A percentile compares a stretch with the other conserved stretches of the same genome.
Conservation (phyloP, 163 green algal species). For the Scenedesmus sp. region DNA sequence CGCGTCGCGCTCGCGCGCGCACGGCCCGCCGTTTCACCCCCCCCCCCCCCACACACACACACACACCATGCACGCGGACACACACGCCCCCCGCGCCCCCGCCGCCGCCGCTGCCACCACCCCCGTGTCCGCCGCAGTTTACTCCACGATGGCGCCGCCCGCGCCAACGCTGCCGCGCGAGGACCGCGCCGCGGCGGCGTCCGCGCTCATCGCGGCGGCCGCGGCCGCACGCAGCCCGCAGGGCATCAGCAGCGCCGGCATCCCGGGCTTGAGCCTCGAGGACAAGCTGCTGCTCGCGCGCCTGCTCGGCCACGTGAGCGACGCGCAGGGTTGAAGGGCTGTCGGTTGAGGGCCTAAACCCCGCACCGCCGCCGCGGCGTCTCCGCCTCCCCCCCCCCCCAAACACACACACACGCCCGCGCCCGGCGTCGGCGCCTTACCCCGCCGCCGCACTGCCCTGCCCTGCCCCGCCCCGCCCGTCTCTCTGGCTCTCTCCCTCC, state of each 20-base stretch:
- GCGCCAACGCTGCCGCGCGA: slow-evolving; percentile 1
- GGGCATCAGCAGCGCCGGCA: slow-evolving; percentile 36
- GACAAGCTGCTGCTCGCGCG: slow-evolving; percentile 43
- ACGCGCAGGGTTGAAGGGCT: too few relatives aligned
- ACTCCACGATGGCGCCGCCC: slow-evolving; percentile 15
- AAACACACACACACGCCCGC: too few relatives aligned
- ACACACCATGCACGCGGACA: too few relatives aligned
- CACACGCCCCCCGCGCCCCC: too few relatives aligned
- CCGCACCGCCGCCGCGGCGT: too few relatives aligned
- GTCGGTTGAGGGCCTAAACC: too few relatives aligned
- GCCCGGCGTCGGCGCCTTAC: too few relatives aligned
- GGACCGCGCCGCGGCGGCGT: slow-evolving; percentile 1
- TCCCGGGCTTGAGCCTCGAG: slow-evolving; percentile 17
- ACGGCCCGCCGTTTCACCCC: not conserved
- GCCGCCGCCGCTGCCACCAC: too few relatives aligned
- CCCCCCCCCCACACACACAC: not conserved
- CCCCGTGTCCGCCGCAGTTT: slow-evolving; percentile 4
- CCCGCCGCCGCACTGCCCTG: too few relatives aligned
- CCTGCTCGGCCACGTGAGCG: slow-evolving; percentile 25
- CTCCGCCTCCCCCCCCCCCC: too few relatives aligned
- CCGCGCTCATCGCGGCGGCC: slow-evolving; percentile 5
- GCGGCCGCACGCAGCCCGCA: slow-evolving; percentile 11
- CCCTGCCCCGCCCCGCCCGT: too few relatives aligned
- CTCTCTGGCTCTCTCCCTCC: not conserved
- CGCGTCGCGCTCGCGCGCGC: too few relatives aligned